Base-by-base conservation (phyloP, 225 moss, liverwort and hornwort genomes). In the Asterella californica region DNA sequence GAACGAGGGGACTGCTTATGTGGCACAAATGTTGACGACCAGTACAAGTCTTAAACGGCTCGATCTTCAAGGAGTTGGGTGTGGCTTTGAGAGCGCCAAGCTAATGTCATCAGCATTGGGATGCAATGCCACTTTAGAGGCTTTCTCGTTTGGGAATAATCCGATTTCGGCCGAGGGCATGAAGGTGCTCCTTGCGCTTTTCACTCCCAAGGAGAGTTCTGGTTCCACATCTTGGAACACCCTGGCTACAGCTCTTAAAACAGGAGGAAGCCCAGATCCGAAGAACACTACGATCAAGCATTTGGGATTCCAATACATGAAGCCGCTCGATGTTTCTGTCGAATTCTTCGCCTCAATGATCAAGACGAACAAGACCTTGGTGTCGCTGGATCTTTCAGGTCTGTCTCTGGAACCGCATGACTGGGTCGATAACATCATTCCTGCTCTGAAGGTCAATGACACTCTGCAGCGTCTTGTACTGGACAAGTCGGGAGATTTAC, bases 201-300 rank as follows among this genome's bases (percentile, higher is more conserved):
- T 70, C 5, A 81, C 54, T 33, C 80, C 74, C 25, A 77, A 49
- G 17, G 60, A 62, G 61, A 60, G 21, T 46, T n/a, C 60, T 15
- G 76, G 54, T 25, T 29, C 74, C 21, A 21, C 60, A 62, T 38
- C 76, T 0, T 77, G 76, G 76, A 77, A 63, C 24, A 62, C 59
- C 49, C 6, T 77, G 42, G 21, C 46, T 24, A 77, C 38, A 1
- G 18, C 62, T 61, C 33, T 77, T 5, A 15, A 17, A 2, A 15
- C 64, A 6, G 48, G 76, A 77, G 60, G 62, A 27, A 55, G 15
- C 53, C n/a, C 7, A 37, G 50, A 76, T 38, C 55, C 57, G 46
- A 83, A 36, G 75, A 83, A 83, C 48, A 75, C 79, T 34, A 79
- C 79, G 15, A 67, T 83, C 25, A 83, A 55, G 53, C 78, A 79